Base-by-base conservation (phyloP, 371 early-diverging fungal species). In the Apophysomyces elegans region DNA sequence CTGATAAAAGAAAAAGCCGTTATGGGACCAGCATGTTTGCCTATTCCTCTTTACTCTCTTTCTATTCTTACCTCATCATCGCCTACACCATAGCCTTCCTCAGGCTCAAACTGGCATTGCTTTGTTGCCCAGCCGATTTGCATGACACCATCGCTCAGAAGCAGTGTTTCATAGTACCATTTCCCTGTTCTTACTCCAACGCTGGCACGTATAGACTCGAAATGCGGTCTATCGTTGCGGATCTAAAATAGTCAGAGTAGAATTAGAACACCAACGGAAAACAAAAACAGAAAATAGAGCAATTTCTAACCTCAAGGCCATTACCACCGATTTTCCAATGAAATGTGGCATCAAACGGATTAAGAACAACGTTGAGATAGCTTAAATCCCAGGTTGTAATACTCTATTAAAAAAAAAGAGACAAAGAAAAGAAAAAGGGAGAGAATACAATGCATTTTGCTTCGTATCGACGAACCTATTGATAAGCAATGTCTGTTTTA, bases 81-180 rank as follows among this genome's bases (percentile, higher is more conserved):
- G 1, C 88, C 88, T 9, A 87, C 76, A 35, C 87, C 89, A 56
- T 83, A 80, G 14, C 89, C 89, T 59, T 88, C 87, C 46, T 88
- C 89, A 1, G 89, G 89, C 26, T 82, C 78, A 63, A 88, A 88
- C 7, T 79, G 80, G 46, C 87, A 85, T 37, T 80, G 80, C 36
- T 72, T 73, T 0, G 89, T 85, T 4, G 88, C 88, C 86, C 87
- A 88, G 7, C 88, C 88, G 16, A 88, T 77, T 60, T 87, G 89
- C 85, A 88, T 87, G 58, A 88, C 85, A 1, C 89, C 89, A 26
- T 77, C 77, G 4, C 81, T 86, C 13, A 86, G 57, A 7, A 87
- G 63, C 6, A 84, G 61, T 0, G 83, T 81, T 65, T 88, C 89
- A 62, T 87, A 88, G 56, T 82, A 86, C 89, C 89, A 88, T 69